Evolutionary conservation across 352 stramenopile species (phyloP), one percentile per base, ranked within the genome.

Genomic region (Globisporangium irregulare): DNA sequence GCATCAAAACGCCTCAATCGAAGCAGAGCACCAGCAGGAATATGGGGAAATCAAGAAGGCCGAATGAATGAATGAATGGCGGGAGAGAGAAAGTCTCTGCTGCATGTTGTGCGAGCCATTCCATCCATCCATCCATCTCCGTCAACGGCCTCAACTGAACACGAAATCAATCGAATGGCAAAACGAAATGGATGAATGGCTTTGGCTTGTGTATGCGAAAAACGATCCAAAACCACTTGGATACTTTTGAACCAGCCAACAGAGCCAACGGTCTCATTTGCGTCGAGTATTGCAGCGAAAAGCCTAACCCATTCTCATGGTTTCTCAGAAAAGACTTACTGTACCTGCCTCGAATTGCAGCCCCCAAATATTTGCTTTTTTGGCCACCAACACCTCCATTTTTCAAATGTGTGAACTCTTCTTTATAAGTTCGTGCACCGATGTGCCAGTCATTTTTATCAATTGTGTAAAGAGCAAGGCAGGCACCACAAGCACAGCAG

Each of bases 201-300:
- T 61, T 9, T 5, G 18, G 20, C 7, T 22, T 56, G 5, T n/a
- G 25, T 66, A 29, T 56, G 60, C 48, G 51, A 66, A 59, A 66
- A 59, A 57, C 46, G 34, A 50, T 50, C 41, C 41, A 50, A 50
- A 48, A 50, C 36, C 12, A 18, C 9, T 18, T 8, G 18, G 41
- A 46, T 46, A 43, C 38, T 46, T 46, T 46, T 46, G 38, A 46
- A 15, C 38, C 38, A 46, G 38, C 15, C 38, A 46, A 46, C 38
- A 43, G 12, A 43, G 36, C 12, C 36, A 41, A 62, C 9, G 51
- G 41, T 50, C 60, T 66, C 46, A 66, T 20, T 24, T 48, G 46
- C 60, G 46, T 66, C 60, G 60, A 27, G 18, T 66, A 59, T 66
- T 29, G 60, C 15, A 66, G 20, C 46, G 46, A 59, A 66, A 66